These are phyloP conservation scores for Ordospora colligata DNA, from an alignment of 371 early-diverging fungal species.

Conservation along the genomic window DNA sequence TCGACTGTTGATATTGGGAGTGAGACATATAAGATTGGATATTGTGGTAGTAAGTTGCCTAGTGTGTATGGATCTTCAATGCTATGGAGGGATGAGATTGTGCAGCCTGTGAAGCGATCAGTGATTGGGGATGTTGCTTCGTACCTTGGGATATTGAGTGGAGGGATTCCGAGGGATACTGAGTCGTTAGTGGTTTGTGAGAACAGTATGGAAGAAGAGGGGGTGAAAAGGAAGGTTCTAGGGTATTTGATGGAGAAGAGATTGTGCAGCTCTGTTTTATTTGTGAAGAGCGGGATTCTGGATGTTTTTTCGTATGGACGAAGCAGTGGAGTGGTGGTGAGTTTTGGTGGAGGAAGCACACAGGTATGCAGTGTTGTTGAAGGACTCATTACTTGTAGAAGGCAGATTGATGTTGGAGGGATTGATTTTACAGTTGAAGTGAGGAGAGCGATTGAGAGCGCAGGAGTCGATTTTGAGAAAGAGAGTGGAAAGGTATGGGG, in stretches of 20 bases:
- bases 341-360: conserved; percentile 34
- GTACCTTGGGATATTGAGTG: neutral
- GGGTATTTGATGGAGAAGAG: conserved; percentile 39
- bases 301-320: conserved; percentile 52
- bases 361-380: conserved; percentile 47
- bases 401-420: conserved; percentile 30
- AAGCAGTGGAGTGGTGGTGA: conserved; percentile 36
- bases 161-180: neutral
- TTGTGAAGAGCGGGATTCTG: conserved; percentile 45
- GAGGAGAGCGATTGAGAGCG: neutral
- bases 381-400: conserved; percentile 34
- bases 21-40: conserved; percentile 44
- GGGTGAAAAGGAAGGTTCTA: conserved; percentile 21
- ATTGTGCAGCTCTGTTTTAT: conserved; percentile 33
- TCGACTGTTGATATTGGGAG: conserved; percentile 45
- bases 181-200: conserved; percentile 37
- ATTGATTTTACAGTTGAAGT: conserved; percentile 3
- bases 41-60: conserved; percentile 30
- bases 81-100: neutral
- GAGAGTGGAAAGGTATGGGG: too few relatives aligned
- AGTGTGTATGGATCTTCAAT: conserved; percentile 12
- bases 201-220: conserved; percentile 32
- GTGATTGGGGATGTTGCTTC: conserved; percentile 17
- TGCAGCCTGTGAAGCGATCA: conserved; percentile 13
- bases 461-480: neutral